Evolutionary conservation across 805 yeast genomes (phyloP), one percentile per base, ranked within the genome.

Genomic region (Yarrowia alimentaria): DNA sequence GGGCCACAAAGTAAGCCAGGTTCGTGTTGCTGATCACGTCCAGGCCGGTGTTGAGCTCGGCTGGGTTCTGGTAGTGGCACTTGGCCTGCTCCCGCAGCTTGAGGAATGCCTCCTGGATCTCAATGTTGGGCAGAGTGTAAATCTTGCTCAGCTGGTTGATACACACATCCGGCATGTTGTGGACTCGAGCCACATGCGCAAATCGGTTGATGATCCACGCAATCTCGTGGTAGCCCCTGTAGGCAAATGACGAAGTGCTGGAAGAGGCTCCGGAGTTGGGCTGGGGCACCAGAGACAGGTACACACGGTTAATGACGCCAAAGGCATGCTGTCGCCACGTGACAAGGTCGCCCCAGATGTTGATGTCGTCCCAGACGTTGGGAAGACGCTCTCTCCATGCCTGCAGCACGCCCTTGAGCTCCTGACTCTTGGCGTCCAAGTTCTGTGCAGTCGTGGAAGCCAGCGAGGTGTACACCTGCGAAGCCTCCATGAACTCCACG

Each of bases 321-420:
- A 94, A 93, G 0, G 96, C 97, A 69, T 93, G 98, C 67, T 93
- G 98, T 58, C 99, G 77, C 99, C 99, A 93, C 0, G 98, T 90
- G 4, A 93, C 95, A 54, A 93, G 70, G 63, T 93, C 99, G 58
- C 94, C 90, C 99, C 99, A 93, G 55, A 90, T 78, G 64, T 89
- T 91, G 61, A 93, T 90, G 64, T 93, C 99, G 67, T 93, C 99
- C 97, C 98, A 93, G 7, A 79, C 73, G 61, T 93, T 93, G 10
- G 99, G 99, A 47, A 94, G 72, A 56, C 99, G 80, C 63, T 93
- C 99, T 61, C 99, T 75, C 99, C 99, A 93, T 1, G 95, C 96
- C 65, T 89, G 97, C 31, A 93, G 68, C 0, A 93, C 96, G 50
- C 98, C 78, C 68, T 93, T 93, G 55, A 93, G 75, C 61, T 93